Base-by-base conservation (phyloP, 169 alveolate genomes). In the Eimeria sp. region DNA sequence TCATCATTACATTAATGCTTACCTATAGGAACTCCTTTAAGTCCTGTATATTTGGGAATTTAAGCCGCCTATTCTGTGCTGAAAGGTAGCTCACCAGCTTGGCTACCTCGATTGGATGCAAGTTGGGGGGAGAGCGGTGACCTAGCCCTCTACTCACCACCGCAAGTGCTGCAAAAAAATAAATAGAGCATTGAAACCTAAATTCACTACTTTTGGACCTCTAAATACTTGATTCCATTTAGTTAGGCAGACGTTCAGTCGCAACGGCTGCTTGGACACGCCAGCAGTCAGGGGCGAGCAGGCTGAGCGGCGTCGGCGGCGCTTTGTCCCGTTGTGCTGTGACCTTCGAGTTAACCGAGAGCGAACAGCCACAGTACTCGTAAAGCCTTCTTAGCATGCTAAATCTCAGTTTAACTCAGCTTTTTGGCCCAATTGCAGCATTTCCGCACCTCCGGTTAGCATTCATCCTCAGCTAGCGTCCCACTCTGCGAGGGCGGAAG, bases 181-280 rank as follows among this genome's bases (percentile, higher is more conserved):
- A 11, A 10, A 4, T 20, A 33, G 37, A 33, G 54, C 30, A 20
- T 0, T 6, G 30, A 20, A 6, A 9, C 1, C 30, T 20, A 62
- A 62, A 62, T 6, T 62, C 30, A 16, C 1, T 62, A 6, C 0
- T 62, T 62, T 30, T 25, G 1, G 1, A 9, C 43, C 37, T 66
- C 43, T n/a, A 3, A 4, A 37, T 10, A 37, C 25, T 6, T 71
- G 52, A 46, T 71, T 71, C 14, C n/a, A 71, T 54, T 52, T 33
- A 71, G 80, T 71, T 49, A 77, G 87, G 23, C 87, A 27, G 43
- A 25, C 43, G 10, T 25, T 43, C 46, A 49, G 87, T 66, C 9
- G 87, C 64, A 77, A n/a, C 87, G 23, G 87, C 80, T 77, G 87
- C 87, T 23, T 49, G 62, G 62, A 49, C 87, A 77, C 62, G 87